These are phyloP conservation scores for Gossypium gossypioides DNA, from an alignment of 441 rosid genomes.

Conservation along the genomic window DNA sequence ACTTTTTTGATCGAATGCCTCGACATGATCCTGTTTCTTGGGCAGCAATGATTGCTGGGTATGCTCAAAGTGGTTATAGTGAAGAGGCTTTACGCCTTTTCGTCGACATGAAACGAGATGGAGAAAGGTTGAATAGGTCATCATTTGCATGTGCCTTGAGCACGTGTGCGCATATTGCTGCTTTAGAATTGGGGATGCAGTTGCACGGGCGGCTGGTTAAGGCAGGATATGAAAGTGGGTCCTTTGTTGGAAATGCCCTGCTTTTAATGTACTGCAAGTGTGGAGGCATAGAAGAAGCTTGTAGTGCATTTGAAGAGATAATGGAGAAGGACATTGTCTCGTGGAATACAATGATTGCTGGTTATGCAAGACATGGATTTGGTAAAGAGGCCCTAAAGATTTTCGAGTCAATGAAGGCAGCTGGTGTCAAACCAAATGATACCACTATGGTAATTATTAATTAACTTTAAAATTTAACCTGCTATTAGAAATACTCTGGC, in stretches of 20 bases:
- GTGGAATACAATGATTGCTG: slow-evolving; percentile 46
- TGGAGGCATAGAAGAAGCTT: slow-evolving; percentile 68
- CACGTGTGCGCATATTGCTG: slow-evolving; percentile 55
- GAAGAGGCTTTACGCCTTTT: slow-evolving; percentile 49
- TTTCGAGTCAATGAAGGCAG: slow-evolving; percentile 34
- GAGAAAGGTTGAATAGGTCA: slow-evolving; percentile 52
- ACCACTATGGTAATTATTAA: slow-evolving; percentile 31
- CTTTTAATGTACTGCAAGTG: slow-evolving; percentile 68
- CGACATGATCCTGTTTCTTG: slow-evolving; percentile 56
- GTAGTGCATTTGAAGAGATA: slow-evolving; percentile 47
- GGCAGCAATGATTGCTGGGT: slow-evolving; percentile 74
- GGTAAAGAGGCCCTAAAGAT: slow-evolving; percentile 35
- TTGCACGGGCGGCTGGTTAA: slow-evolving; percentile 55
- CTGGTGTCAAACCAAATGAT: slow-evolving; percentile 34
- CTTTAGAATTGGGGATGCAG: slow-evolving; percentile 60
- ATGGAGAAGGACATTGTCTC: slow-evolving; percentile 41
- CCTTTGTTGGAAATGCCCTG: slow-evolving; percentile 60
- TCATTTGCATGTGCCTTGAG: slow-evolving; percentile 50
- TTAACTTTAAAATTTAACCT: not conserved
- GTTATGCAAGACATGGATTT: slow-evolving; percentile 44
- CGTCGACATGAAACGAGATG: slow-evolving; percentile 48
- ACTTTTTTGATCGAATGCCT: slow-evolving; percentile 51
- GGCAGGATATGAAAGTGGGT: slow-evolving; percentile 53
- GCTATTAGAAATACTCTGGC: not conserved
- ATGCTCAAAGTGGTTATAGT: slow-evolving; percentile 42